Evolutionary conservation across 2,329 filamentous ascomycete genomes (phyloP).

Genomic region (Fusarium sp.): DNA sequence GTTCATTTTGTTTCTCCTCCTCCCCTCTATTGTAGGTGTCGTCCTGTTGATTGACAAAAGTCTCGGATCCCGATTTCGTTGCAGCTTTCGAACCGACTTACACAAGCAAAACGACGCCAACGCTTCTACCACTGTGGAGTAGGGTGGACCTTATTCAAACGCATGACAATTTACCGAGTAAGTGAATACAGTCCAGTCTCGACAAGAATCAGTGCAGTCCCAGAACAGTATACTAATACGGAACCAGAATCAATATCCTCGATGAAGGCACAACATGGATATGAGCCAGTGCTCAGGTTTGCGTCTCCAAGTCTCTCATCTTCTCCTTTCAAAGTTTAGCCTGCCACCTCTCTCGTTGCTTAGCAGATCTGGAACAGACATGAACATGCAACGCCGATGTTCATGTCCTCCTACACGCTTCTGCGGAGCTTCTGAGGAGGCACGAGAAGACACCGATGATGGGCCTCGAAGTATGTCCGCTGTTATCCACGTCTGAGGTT

Average conservation of each 20-base stretch:
- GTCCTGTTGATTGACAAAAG: slow-evolving; percentile 5
- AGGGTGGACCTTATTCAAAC: slow-evolving; percentile 8
- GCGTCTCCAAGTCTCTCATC: background rate
- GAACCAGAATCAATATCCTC: background rate
- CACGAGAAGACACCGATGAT: background rate
- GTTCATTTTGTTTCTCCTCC: slow-evolving; percentile 20
- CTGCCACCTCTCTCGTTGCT: background rate
- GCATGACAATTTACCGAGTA: slow-evolving; percentile 7
- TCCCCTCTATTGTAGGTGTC: slow-evolving; percentile 14
- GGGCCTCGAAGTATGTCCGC: background rate
- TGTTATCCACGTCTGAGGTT: background rate
- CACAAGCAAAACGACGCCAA: slow-evolving; percentile 1
- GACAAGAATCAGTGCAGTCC: background rate
- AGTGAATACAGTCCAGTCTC: slow-evolving; percentile 13
- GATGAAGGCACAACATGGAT: background rate
- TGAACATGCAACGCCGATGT: background rate
- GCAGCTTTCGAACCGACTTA: slow-evolving; percentile 17
- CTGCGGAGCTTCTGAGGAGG: background rate
- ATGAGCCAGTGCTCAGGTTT: background rate
- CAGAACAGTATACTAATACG: slow-evolving; percentile 10
- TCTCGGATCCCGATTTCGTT: slow-evolving; percentile 13
- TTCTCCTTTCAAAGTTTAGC: background rate
- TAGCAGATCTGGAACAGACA: background rate
- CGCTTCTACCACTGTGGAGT: slow-evolving; percentile 25
- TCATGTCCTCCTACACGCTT: background rate